These are phyloP conservation scores for Tetraselmis chui DNA, from an alignment of 139 green algal species.

Conservation along the genomic window DNA sequence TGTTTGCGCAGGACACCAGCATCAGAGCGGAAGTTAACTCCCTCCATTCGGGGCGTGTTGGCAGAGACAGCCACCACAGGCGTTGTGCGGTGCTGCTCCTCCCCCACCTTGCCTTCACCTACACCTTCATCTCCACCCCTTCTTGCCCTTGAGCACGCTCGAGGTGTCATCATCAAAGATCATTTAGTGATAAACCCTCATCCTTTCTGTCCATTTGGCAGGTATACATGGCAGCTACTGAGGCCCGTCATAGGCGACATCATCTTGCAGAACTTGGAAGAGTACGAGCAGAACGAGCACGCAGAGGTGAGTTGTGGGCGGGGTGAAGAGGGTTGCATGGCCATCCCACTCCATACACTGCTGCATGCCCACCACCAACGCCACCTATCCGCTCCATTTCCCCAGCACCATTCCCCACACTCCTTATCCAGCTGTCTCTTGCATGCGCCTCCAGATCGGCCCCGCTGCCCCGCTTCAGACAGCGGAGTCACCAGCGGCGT, in stretches of 20 bases:
- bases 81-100: background rate
- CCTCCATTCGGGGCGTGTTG: background rate
- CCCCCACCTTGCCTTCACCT: too few relatives aligned
- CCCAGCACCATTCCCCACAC: too few relatives aligned
- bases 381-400: too few relatives aligned
- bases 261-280: background rate
- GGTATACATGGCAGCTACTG: background rate
- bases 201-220: background rate
- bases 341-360: too few relatives aligned
- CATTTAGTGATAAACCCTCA: too few relatives aligned
- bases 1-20: background rate
- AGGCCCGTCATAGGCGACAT: background rate
- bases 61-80: background rate
- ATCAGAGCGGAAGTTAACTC: background rate
- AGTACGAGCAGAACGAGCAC: background rate
- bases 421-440: too few relatives aligned
- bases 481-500: background rate
- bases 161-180: too few relatives aligned
- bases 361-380: too few relatives aligned
- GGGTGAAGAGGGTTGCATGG: too few relatives aligned
- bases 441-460: background rate
- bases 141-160: background rate
- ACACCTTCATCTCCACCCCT: background rate
- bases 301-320: background rate
- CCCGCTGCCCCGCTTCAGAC: background rate